phyloP scores from a whole-genome alignment of 2,329 filamentous ascomycete genomes.

The Neonectria magnoliae region DNA sequence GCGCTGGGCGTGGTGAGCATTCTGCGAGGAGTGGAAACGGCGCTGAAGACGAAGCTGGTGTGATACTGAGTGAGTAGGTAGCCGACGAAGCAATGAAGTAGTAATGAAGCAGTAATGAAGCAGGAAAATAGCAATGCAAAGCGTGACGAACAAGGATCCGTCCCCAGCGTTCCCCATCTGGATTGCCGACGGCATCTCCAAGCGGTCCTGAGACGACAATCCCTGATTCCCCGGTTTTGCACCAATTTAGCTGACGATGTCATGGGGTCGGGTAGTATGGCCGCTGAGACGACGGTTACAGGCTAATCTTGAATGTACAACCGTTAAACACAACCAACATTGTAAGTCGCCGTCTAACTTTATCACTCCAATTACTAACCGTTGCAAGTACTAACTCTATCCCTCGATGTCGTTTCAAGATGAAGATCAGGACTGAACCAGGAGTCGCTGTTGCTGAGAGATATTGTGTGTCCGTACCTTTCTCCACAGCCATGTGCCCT shows the following conservation, averaged over 20 bases:
- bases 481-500: neutral
- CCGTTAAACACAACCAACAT: too few species aligned
- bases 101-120: neutral
- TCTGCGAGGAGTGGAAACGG: conserved; percentile 28
- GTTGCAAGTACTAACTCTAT: too few species aligned
- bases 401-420: too few species aligned
- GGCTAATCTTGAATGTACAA: too few species aligned
- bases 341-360: too few species aligned
- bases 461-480: neutral
- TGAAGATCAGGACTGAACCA: too few species aligned
- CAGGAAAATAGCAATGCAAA: neutral
- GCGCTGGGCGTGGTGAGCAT: conserved; percentile 52
- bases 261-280: too few species aligned
- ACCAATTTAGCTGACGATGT: neutral
- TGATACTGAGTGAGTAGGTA: neutral
- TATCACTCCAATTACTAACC: too few species aligned
- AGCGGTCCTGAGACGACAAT: conserved; percentile 12
- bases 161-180: conserved; percentile 6
- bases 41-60: conserved; percentile 1
- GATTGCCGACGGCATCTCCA: conserved; percentile 27
- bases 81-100: too few species aligned
- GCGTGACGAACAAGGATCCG: conserved; percentile 3
- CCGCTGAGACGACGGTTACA: too few species aligned
- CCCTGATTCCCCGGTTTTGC: neutral
- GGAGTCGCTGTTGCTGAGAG: too few species aligned